Percentiles rank a stretch among this genome's conserved stretches.
phyloP scores from a whole-genome alignment of 2,329 filamentous ascomycete genomes.

The Colletotrichum sp. region DNA sequence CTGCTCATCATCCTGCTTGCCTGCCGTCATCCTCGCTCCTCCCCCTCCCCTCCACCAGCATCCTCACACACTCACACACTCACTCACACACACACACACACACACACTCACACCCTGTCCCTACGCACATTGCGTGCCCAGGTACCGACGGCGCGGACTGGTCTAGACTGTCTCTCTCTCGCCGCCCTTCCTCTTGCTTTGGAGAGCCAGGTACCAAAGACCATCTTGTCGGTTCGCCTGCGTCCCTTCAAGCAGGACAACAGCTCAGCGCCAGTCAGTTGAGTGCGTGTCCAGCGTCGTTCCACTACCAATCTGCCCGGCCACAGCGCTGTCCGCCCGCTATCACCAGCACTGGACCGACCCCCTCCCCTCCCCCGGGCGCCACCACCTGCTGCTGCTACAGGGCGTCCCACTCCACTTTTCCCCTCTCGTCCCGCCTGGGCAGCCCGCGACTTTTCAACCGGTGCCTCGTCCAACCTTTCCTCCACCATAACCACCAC shows the following conservation, averaged over 20 bases:
- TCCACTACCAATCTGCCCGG: neutral
- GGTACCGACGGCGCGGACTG: conserved; percentile 15
- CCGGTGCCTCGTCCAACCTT: neutral
- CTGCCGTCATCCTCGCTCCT: neutral
- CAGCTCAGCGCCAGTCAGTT: neutral
- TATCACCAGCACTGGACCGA: neutral
- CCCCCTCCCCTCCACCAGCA: neutral
- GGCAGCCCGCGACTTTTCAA: neutral
- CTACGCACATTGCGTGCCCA: neutral
- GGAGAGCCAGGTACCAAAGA: neutral
- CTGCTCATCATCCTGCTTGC: neutral
- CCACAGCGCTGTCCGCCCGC: neutral
- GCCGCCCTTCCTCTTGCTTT: neutral
- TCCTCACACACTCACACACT: neutral
- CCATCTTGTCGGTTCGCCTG: neutral
- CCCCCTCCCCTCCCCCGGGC: neutral
- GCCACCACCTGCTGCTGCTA: neutral
- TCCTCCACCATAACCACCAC: neutral
- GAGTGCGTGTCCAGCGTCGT: neutral
- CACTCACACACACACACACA: neutral
- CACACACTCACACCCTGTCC: neutral
- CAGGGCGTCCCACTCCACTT: neutral
- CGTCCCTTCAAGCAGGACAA: neutral
- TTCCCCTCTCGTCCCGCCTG: neutral
- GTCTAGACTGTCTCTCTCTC: neutral